Base-by-base conservation (phyloP, 169 alveolate genomes). In the Toxoplasma gondii region DNA sequence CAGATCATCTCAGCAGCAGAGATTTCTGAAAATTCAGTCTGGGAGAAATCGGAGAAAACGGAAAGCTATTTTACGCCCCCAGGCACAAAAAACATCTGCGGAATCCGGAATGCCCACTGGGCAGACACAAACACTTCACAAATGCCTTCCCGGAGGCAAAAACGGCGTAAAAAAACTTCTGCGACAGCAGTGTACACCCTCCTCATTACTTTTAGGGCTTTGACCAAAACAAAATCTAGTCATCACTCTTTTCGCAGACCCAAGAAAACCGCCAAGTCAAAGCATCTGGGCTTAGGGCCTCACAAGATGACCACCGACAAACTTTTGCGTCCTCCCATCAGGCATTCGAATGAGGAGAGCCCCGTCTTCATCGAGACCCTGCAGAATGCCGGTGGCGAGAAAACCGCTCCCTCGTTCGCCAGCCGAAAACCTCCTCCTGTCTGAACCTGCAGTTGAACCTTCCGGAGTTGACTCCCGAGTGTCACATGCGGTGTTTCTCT, bases 341-440 rank as follows among this genome's bases (percentile, higher is more conserved):
- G 69, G 34, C 12, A 7, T 29, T 22, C 64, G 54, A 43, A 82
- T 82, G 4, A 82, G 90, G 64, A 82, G 58, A 7, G 90, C 90
- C 1, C 90, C 90, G 36, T 82, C 90, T 19, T 41, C 67, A 49
- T 82, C 90, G 64, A 82, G 64, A 31, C 90, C 90, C 39, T 82
- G 90, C 2, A 82, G 90, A 82, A 82, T 44, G 38, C 90, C 90
- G 41, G 90, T 19, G 41, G 90, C 90, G 67, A 82, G 90, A 82
- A 82, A 16, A 4, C 64, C 17, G 12, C 90, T 22, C 31, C 90
- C 90, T 5, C 27, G 16, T 10, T 74, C n/a, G 38, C 49, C 84
- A 16, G 84, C 49, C 7, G 22, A 44, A 36, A 4, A 1, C 24
- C 84, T 31, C 90, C 27, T 34, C 4, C 64, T 22, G 36, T 82